These are phyloP conservation scores for Sarocladium oryzae DNA, from an alignment of 2,329 filamentous ascomycete species.

Conservation along the genomic window DNA sequence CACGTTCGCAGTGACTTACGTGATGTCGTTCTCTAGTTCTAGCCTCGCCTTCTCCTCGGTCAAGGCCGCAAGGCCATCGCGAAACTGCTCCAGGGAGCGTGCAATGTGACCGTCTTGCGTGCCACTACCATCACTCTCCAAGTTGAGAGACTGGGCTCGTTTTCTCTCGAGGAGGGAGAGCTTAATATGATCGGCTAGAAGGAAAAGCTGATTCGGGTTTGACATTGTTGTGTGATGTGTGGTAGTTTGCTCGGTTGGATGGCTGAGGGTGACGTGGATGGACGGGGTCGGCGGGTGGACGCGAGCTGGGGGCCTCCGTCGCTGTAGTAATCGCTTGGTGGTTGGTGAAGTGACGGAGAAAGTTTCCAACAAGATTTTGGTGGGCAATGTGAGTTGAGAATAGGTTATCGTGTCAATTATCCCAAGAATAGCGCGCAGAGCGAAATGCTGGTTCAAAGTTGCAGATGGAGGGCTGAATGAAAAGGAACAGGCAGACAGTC, in stretches of 20 bases:
- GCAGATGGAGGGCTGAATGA: no score
- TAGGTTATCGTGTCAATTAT: no score
- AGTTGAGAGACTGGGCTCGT: slow-evolving; percentile 72
- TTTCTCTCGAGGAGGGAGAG: slow-evolving; percentile 88
- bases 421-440: no score
- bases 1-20: no score
- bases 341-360: no score
- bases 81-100: slow-evolving; percentile 78
- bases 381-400: no score
- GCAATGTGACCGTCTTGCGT: slow-evolving; percentile 85
- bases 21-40: slow-evolving; percentile 56
- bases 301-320: not conserved
- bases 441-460: no score
- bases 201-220: slow-evolving; percentile 71
- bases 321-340: no score
- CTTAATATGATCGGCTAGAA: slow-evolving; percentile 95
- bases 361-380: no score
- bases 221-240: slow-evolving; percentile 21
- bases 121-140: slow-evolving; percentile 52
- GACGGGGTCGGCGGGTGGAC: not conserved
- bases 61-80: slow-evolving; percentile 68
- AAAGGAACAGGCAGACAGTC: no score
- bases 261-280: slow-evolving; percentile 3
- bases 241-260: not conserved
- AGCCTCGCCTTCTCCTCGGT: slow-evolving; percentile 58